Evolutionary conservation across 805 yeast species (phyloP).

Genomic region (Hanseniaspora guilliermondii): DNA sequence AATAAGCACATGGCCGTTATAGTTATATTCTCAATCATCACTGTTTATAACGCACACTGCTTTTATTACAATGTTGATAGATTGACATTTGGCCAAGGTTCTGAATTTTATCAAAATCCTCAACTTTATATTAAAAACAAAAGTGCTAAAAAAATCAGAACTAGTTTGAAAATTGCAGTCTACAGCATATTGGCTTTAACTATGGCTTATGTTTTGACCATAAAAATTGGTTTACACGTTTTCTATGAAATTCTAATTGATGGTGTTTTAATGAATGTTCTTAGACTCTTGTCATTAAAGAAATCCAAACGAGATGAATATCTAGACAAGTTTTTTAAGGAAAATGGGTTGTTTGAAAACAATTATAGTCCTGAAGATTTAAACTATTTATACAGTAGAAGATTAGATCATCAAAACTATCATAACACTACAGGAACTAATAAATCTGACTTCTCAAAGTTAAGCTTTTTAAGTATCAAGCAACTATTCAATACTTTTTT

Average conservation of each 20-base stretch:
- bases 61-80: conserved; percentile 43
- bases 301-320: not conserved
- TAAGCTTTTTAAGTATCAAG: conserved; percentile 20
- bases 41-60: conserved; percentile 40
- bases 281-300: not conserved
- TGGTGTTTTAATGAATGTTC: not conserved
- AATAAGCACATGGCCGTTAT: not conserved
- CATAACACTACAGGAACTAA: conserved; percentile 15
- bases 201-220: conserved; percentile 21
- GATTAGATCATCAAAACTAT: conserved; percentile 30
- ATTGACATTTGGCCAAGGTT: conserved; percentile 34
- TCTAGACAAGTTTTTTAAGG: not conserved
- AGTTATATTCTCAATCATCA: conserved; percentile 27
- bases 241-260: conserved; percentile 5
- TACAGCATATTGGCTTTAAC: conserved; percentile 32
- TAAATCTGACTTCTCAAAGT: not conserved
- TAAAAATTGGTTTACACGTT: conserved; percentile 27
- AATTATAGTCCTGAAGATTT: conserved; percentile 27
- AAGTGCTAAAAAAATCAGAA: conserved; percentile 2
- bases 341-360: conserved; percentile 5
- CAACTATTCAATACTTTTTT: conserved; percentile 18
- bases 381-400: conserved; percentile 24
- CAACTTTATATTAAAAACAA: conserved; percentile 23
- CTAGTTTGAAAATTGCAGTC: conserved; percentile 25
- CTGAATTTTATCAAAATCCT: conserved; percentile 29